Conservation (phyloP, 768 basidiomycete genomes). For the Pulveroboletus sp. region DNA sequence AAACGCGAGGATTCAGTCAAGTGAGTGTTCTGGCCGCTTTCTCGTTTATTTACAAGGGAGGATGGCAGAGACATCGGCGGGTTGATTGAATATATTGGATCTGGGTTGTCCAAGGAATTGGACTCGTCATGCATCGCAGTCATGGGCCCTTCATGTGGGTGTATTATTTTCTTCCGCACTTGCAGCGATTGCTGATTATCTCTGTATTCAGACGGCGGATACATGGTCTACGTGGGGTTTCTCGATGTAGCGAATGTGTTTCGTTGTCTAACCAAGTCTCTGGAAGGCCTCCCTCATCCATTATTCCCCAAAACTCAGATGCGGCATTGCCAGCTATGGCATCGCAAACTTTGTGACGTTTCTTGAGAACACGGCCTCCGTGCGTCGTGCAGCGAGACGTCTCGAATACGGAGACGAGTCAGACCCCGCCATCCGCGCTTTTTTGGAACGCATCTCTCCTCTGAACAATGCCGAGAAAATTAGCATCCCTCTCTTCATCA, state of each 20-base stretch:
- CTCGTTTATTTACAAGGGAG: not conserved
- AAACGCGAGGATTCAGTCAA: conserved; percentile 44
- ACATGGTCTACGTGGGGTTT: conserved; percentile 38
- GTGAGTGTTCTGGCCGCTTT: conserved; percentile 17
- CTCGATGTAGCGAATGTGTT: not conserved
- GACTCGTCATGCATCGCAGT: conserved; percentile 39
- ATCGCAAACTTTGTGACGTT: conserved; percentile 40
- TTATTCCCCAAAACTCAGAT: conserved; percentile 39
- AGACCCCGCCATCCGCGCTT: conserved; percentile 34
- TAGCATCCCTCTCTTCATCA: conserved; percentile 35
- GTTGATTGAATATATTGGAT: conserved; percentile 35
- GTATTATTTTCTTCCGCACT: not conserved
- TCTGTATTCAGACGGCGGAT: conserved; percentile 33
- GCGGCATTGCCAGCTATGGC: conserved; percentile 41
- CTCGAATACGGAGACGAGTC: conserved; percentile 43
- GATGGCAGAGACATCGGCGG: conserved; percentile 36
- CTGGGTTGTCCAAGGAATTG: conserved; percentile 32
- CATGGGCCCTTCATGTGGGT: conserved; percentile 40
- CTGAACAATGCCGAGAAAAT: conserved; percentile 38
- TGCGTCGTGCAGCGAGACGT: conserved; percentile 34
- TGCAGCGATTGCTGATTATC: not conserved
- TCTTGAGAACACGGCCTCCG: conserved; percentile 40
- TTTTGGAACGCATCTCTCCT: conserved; percentile 39
- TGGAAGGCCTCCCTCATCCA: conserved; percentile 39
- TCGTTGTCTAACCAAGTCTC: not conserved